Evolutionary conservation across 1,284 basidiomycete species (phyloP).

Genomic region (Ceratobasidium papillatum): DNA sequence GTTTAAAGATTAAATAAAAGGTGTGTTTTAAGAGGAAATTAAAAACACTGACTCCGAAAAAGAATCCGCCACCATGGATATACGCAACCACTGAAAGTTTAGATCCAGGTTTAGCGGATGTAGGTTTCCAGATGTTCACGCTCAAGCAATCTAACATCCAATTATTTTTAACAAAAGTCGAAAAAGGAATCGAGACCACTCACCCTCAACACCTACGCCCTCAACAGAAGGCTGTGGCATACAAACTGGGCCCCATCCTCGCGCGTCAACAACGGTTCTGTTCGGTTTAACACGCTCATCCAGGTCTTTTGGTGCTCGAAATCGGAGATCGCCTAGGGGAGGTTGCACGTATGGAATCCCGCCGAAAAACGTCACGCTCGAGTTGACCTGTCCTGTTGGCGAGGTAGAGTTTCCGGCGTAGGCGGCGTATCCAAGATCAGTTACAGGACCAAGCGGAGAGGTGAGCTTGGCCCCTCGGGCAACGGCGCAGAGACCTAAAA

Average conservation of each 20-base stretch:
- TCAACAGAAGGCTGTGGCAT: constrained; percentile 37
- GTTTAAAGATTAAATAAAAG: background rate
- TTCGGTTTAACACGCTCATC: constrained; percentile 44
- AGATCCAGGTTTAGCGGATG: constrained; percentile 48
- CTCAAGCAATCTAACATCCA: constrained; percentile 59
- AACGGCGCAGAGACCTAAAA: background rate
- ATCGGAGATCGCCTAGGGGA: constrained; percentile 52
- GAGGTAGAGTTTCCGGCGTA: constrained; percentile 55
- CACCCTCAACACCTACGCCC: constrained; percentile 29
- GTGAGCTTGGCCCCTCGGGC: background rate
- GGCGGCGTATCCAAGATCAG: constrained; percentile 48
- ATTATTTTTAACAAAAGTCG: constrained; percentile 46
- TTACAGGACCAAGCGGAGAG: constrained; percentile 37
- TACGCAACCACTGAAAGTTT: constrained; percentile 71
- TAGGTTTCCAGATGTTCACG: constrained; percentile 57
- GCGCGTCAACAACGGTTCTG: constrained; percentile 42
- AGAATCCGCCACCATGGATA: constrained; percentile 69
- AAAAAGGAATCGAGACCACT: background rate
- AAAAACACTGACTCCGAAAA: constrained; percentile 19
- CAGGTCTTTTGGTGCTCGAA: constrained; percentile 54
- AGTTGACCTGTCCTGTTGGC: constrained; percentile 48
- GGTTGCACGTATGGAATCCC: constrained; percentile 60
- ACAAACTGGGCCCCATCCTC: constrained; percentile 32
- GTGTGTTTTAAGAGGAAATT: background rate
- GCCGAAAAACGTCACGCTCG: constrained; percentile 65